A percentile compares a stretch with the other conserved stretches of the same genome.
Conservation (phyloP, 495 filamentous ascomycete species). For the Tuber melanosporum region DNA sequence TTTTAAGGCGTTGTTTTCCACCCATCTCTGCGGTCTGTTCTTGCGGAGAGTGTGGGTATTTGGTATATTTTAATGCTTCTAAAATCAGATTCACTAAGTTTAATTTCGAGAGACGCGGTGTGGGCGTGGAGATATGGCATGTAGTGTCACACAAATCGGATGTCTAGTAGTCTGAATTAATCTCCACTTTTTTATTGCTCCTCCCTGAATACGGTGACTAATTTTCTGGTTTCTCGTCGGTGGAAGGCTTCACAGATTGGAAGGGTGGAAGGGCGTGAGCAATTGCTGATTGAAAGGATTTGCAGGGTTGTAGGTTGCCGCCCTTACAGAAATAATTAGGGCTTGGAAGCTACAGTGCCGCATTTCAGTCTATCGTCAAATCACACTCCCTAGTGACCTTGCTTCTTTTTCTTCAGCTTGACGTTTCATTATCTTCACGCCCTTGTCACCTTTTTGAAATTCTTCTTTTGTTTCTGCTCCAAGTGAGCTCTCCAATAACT, state of each 20-base stretch:
- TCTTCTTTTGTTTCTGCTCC: background rate
- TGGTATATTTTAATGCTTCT: background rate
- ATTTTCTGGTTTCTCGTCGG: background rate
- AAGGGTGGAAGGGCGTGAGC: background rate
- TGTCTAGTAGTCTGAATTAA: constrained; percentile 4
- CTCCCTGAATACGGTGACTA: background rate
- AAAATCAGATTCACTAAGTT: background rate
- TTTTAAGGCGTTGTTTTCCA: background rate
- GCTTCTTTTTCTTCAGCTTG: background rate
- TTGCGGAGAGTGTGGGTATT: background rate
- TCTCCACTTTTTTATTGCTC: background rate
- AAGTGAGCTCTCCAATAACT: background rate
- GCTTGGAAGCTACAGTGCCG: background rate
- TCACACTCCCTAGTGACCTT: background rate
- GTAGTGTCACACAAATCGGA: background rate
- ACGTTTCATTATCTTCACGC: background rate
- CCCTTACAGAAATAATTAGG: background rate
- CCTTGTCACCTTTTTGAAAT: background rate
- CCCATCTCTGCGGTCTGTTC: background rate
- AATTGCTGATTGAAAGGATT: background rate
- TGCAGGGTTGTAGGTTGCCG: background rate
- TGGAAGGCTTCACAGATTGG: background rate
- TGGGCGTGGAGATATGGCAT: background rate
- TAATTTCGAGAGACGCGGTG: background rate
- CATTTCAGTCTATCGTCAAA: background rate